Conservation (phyloP, 208 protist genomes). For the Crithidia sp. region DNA sequence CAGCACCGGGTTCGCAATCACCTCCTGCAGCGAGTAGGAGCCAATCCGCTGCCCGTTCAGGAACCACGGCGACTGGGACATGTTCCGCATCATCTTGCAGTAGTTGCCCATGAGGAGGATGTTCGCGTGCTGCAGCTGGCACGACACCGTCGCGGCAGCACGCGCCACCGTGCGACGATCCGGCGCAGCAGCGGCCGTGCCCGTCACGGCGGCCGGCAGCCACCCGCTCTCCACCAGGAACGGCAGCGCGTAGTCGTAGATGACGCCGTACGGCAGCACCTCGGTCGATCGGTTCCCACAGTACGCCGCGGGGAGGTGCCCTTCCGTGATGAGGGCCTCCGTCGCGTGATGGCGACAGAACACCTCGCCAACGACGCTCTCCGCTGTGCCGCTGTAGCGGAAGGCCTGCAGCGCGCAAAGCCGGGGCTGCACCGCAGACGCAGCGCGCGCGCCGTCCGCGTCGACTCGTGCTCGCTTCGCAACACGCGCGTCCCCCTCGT, state of each 20-base stretch:
- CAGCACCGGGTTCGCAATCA: conserved; percentile 80
- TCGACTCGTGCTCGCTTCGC: conserved; percentile 4
- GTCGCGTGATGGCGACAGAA: conserved; percentile 64
- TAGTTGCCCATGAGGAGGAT: conserved; percentile 89
- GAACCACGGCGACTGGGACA: conserved; percentile 93
- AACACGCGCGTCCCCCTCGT: not conserved
- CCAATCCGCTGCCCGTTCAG: conserved; percentile 73
- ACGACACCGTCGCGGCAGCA: conserved; percentile 49
- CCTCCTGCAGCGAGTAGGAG: conserved; percentile 83
- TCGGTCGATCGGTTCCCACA: conserved; percentile 71
- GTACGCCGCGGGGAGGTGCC: conserved; percentile 56
- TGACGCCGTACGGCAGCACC: conserved; percentile 72
- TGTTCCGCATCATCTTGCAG: conserved; percentile 80
- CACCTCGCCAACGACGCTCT: conserved; percentile 72
- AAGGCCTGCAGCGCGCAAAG: conserved; percentile 57
- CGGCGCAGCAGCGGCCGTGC: not conserved
- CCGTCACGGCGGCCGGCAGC: conserved; percentile 10
- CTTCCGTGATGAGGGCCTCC: conserved; percentile 55
- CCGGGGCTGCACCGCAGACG: not conserved
- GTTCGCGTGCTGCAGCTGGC: conserved; percentile 65
- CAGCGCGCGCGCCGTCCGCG: not conserved
- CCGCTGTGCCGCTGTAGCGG: conserved; percentile 56
- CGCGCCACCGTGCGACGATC: conserved; percentile 22
- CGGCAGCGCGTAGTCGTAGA: conserved; percentile 81
- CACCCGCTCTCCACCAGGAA: conserved; percentile 56